Evolutionary conservation across 345 rosid genomes (phyloP), one percentile per base, ranked within the genome.

Genomic region (Linum tenue): DNA sequence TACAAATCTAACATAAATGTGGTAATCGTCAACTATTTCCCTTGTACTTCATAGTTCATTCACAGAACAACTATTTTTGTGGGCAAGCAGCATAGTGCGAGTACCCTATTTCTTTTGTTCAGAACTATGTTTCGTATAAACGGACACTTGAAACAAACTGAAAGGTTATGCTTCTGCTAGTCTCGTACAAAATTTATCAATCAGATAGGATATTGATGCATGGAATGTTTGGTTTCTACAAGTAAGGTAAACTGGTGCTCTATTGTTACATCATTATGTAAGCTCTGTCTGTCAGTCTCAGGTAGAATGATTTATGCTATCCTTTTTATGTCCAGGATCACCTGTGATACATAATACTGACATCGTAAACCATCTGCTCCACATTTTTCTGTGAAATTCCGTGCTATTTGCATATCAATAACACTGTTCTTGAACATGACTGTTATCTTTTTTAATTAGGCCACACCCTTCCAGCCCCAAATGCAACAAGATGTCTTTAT

Each of bases 401-500:
- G 38, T 39, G 22, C 48, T 22, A 22, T 62, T n/a, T 17, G 0
- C 22, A 11, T 43, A 4, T 43, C 15, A 22, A 15, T 39, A 10
- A 38, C 16, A 5, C 11, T 62, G 64, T 14, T 42, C 44, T 39
- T 3, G 38, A 71, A 65, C 59, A 55, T 74, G 17, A 56, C 36
- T 74, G 16, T 81, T 80, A 51, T 70, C 60, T 68, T 70, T 22
- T 80, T 70, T 68, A 72, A 80, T 63, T 68, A 94, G 99, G 99
- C 96, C 67, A 94, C 99, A 39, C 61, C 84, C 73, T 94, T 94
- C 64, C 99, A 94, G 79, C 92, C 99, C 66, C 99, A 91, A 78
- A 73, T 90, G 66, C 77, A 76, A 63, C 92, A 94, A 71, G 97
- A 91, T 62, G 91, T 94, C 65, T 94, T 73, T 71, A 75, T 94